These are phyloP conservation scores for Kuraishia piskuri DNA, from an alignment of 805 yeast species.

Conservation along the genomic window DNA sequence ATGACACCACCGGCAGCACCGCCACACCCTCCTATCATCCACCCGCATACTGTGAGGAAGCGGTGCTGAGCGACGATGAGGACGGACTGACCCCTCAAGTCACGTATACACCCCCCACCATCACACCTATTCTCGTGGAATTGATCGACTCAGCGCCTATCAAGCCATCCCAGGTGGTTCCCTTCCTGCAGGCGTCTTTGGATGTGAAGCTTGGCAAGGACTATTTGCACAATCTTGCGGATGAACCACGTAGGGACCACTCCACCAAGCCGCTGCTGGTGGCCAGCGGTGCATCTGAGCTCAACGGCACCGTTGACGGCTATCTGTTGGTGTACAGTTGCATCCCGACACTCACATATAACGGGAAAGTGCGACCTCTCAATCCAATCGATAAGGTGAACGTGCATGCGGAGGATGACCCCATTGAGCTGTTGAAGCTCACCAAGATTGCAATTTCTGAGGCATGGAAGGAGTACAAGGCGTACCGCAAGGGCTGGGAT, in stretches of 20 bases:
- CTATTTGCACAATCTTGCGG: conserved; percentile 50
- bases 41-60: conserved; percentile 14
- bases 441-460: conserved; percentile 53
- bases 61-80: conserved; percentile 11
- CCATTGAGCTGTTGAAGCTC: conserved; percentile 30
- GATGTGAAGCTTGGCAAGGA: conserved; percentile 54
- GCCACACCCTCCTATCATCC: conserved; percentile 9
- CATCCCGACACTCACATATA: conserved; percentile 38
- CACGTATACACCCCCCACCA: conserved; percentile 36
- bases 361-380: conserved; percentile 6
- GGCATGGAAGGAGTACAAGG: conserved; percentile 65
- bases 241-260: conserved; percentile 53
- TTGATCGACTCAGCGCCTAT: conserved; percentile 71
- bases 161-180: conserved; percentile 57
- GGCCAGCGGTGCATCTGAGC: conserved; percentile 72
- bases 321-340: conserved; percentile 63
- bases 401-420: conserved; percentile 12
- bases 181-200: conserved; percentile 66
- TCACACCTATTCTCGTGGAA: conserved; percentile 57
- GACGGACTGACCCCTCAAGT: conserved; percentile 6
- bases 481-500: conserved; percentile 48
- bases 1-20: conserved; percentile 2
- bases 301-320: conserved; percentile 71
- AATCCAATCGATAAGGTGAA: conserved; percentile 25
- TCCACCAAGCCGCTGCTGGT: conserved; percentile 61